phyloP scores from a whole-genome alignment of 768 basidiomycete species.

The Xerocomus spinulosus region DNA sequence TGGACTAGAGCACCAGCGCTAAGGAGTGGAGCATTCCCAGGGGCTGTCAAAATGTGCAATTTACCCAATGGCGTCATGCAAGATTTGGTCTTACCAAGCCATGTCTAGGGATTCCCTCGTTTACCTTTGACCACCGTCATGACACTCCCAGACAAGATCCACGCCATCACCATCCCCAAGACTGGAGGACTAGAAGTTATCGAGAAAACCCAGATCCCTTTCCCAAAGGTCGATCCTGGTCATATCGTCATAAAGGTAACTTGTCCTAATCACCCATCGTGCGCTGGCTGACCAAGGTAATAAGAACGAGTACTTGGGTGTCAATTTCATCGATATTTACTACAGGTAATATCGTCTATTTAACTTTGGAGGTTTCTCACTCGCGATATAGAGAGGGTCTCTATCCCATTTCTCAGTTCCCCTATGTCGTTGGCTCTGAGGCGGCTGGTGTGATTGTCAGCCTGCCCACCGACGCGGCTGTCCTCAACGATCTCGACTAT shows the following conservation, averaged over 20 bases:
- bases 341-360: conserved; percentile 46
- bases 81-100: too few relatives aligned
- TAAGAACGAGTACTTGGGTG: conserved; percentile 68
- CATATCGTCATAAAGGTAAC: conserved; percentile 49
- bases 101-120: too few relatives aligned
- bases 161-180: conserved; percentile 69
- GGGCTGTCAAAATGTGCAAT: too few relatives aligned
- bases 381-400: conserved; percentile 49
- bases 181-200: conserved; percentile 77
- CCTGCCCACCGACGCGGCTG: conserved; percentile 61
- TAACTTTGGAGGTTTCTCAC: neutral
- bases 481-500: conserved; percentile 57
- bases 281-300: neutral
- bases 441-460: conserved; percentile 69
- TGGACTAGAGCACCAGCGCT: too few relatives aligned
- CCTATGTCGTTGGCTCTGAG: conserved; percentile 74
- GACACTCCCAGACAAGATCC: conserved; percentile 56
- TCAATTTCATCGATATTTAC: conserved; percentile 90
- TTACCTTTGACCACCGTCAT: too few relatives aligned
- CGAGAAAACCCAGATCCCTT: conserved; percentile 60
- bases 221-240: conserved; percentile 55
- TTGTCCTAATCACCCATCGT: neutral
- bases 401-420: conserved; percentile 55
- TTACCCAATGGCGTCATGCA: too few relatives aligned
- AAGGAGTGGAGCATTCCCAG: too few relatives aligned